Evolutionary conservation across 148 eudicot genomes (phyloP), one percentile per base, ranked within the genome.

Genomic region (Amaranthus hypochondriacus): DNA sequence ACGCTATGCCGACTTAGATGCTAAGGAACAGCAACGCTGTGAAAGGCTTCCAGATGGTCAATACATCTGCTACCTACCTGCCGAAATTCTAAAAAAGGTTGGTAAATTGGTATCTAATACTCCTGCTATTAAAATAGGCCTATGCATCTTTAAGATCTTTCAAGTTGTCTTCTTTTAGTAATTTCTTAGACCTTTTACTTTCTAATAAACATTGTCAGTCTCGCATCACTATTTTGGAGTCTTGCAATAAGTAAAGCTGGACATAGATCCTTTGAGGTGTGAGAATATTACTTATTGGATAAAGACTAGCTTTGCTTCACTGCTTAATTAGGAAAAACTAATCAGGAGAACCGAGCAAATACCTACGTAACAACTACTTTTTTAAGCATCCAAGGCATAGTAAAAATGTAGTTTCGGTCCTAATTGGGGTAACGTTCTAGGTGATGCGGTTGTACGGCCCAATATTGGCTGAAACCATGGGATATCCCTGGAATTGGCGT

Each of bases 41-140:
- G 96, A 91, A 78, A 86, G 88, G 81, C 90, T 83, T 82, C 93
- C 96, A 74, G 97, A 91, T 88, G 98, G 97, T 70, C 93, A 89
- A 81, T 88, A 82, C 74, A 80, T 85, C 62, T 88, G 97, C 84
- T 94, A 89, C 73, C 81, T 94, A 52, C 92, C 97, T 81, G 89
- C 98, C 14, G 78, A 89, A 71, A 84, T 94, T 80, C 90, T 94
- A 47, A 89, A 85, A 76, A 91, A 89, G 83, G 98, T 91, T 77
- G 83, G 90, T 83, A 44, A 28, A 44, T 43, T 71, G 9, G 0
- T 14, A 28, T 74, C 5, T 48, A 5, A 42, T 58, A 13, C 4
- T 63, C 62, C 12, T 64, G 42, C 7, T 48, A 46, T 21, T 51
- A 13, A 18, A 14, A 67, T 50, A 62, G 43, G 56, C 43, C 4